phyloP scores from a whole-genome alignment of 345 rosid genomes.

The Turritis glabra region DNA sequence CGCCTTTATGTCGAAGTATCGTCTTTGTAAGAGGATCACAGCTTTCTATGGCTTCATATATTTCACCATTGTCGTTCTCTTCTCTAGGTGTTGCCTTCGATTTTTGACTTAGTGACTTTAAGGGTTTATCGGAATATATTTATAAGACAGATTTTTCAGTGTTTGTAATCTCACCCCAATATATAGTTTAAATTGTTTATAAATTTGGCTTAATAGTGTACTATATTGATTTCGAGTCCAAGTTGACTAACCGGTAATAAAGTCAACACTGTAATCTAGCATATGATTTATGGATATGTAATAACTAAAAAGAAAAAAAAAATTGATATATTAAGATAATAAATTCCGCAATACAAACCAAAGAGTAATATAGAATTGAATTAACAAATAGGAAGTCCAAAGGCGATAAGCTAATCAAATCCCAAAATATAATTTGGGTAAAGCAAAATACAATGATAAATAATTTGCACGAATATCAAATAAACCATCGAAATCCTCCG shows the following conservation, averaged over 20 bases:
- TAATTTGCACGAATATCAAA: background rate
- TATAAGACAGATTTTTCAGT: too few species aligned
- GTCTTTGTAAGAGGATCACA: too few species aligned
- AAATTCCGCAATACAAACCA: background rate
- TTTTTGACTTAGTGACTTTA: background rate
- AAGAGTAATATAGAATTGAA: background rate
- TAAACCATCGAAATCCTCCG: background rate
- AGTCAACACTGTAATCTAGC: background rate
- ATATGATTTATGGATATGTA: too few species aligned
- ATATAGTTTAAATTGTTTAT: background rate
- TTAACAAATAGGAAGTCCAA: background rate
- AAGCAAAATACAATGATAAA: background rate
- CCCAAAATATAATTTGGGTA: background rate
- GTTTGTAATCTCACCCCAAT: background rate
- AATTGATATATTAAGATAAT: background rate
- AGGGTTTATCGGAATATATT: too few species aligned
- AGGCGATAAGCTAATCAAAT: background rate
- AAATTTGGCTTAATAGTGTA: too few species aligned
- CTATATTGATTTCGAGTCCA: background rate
- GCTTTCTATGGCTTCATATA: conserved; percentile 39
- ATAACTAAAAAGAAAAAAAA: too few species aligned
- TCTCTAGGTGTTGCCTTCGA: too few species aligned
- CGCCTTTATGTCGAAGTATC: conserved; percentile 40
- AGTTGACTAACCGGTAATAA: background rate
- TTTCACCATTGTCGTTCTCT: conserved; percentile 40